phyloP scores from a whole-genome alignment of 805 yeast species.

The Sugiyamaella boreocaroliniensis region DNA sequence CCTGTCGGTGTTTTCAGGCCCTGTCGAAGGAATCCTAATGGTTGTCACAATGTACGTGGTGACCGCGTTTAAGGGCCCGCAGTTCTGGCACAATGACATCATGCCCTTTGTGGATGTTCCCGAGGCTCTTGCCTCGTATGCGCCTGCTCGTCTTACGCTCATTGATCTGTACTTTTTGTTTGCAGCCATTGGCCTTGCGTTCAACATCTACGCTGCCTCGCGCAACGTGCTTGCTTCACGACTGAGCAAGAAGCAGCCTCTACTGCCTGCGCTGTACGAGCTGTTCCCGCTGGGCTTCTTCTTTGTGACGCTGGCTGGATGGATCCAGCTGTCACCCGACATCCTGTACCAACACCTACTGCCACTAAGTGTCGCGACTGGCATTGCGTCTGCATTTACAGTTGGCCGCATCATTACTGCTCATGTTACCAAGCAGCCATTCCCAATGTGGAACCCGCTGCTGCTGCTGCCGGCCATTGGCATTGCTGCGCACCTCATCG shows the following conservation, averaged over 20 bases:
- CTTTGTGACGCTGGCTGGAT: constrained; percentile 42
- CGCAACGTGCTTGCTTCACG: constrained; percentile 52
- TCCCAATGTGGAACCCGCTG: constrained; percentile 61
- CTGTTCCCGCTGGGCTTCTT: constrained; percentile 61
- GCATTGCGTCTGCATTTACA: constrained; percentile 67
- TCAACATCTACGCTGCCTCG: constrained; percentile 61
- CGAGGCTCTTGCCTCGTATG: neutral
- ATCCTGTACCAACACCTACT: constrained; percentile 32
- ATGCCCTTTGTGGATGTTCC: constrained; percentile 21
- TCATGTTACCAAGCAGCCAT: constrained; percentile 71
- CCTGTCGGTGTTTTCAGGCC: constrained; percentile 78
- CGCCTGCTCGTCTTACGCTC: constrained; percentile 19
- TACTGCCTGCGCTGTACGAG: constrained; percentile 41
- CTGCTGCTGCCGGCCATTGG: constrained; percentile 48
- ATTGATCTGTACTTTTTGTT: constrained; percentile 41
- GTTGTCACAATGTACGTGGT: constrained; percentile 46
- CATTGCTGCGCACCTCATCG: constrained; percentile 24
- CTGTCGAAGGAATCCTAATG: constrained; percentile 86
- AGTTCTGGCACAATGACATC: constrained; percentile 50
- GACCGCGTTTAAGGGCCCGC: constrained; percentile 68
- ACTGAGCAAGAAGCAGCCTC: constrained; percentile 24
- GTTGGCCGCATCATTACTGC: constrained; percentile 90
- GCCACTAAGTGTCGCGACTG: constrained; percentile 62
- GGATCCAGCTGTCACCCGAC: constrained; percentile 44
- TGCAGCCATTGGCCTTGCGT: constrained; percentile 53